These are phyloP conservation scores for Rhizopus stolonifer DNA, from an alignment of 371 early-diverging fungal species.

Conservation along the genomic window DNA sequence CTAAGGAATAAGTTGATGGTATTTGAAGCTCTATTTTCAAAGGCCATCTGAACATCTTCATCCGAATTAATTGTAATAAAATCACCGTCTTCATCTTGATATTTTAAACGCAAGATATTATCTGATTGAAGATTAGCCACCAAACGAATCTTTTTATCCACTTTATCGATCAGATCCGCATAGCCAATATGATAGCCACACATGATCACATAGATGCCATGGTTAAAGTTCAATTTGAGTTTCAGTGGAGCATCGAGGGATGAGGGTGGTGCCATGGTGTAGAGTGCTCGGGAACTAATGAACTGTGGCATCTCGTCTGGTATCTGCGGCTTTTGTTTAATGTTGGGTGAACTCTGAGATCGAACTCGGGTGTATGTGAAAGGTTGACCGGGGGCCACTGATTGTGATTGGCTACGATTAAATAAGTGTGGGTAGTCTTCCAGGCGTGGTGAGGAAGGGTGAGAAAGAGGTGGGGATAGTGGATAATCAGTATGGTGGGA, in stretches of 20 bases:
- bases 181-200: slow-evolving; percentile 70
- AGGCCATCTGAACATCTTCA: slow-evolving; percentile 89
- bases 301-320: slow-evolving; percentile 21
- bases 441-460: slow-evolving; percentile 52
- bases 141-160: slow-evolving; percentile 84
- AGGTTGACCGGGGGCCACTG: slow-evolving; percentile 16
- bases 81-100: slow-evolving; percentile 92
- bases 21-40: slow-evolving; percentile 63
- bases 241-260: slow-evolving; percentile 46
- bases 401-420: slow-evolving; percentile 41
- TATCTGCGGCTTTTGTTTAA: slow-evolving; percentile 29
- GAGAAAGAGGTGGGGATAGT: slow-evolving; percentile 59
- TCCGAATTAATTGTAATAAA: slow-evolving; percentile 80
- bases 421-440: slow-evolving; percentile 24
- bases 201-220: slow-evolving; percentile 83
- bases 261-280: slow-evolving; percentile 3
- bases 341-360: slow-evolving; percentile 68
- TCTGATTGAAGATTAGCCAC: slow-evolving; percentile 56
- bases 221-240: slow-evolving; percentile 81
- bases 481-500: slow-evolving; percentile 26
- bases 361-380: slow-evolving; percentile 44
- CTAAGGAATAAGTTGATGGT: slow-evolving; percentile 35
- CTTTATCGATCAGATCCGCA: slow-evolving; percentile 70
- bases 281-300: slow-evolving; percentile 2
- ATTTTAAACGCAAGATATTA: slow-evolving; percentile 68